Evolutionary conservation across 345 rosid genomes (phyloP), one percentile per base, ranked within the genome.

Genomic region (Citrus unshiu): DNA sequence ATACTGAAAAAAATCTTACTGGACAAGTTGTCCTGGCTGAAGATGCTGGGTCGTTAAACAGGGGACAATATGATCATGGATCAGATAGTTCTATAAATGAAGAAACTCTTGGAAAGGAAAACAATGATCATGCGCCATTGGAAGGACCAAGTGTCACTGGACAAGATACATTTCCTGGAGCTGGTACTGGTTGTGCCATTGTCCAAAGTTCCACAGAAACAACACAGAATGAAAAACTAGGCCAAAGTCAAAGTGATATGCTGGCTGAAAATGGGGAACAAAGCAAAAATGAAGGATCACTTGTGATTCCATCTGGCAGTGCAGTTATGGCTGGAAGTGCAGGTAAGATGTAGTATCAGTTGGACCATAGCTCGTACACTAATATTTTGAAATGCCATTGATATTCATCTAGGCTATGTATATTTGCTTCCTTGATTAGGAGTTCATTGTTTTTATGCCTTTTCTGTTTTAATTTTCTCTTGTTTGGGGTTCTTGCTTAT

Each of bases 11-110:
- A 22, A 65, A 37, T 75, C 54, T 40, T 59, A 74, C 34, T 68
- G 76, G 83, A 72, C 69, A 79, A 74, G 59, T 83, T 83, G 74
- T 54, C 77, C 87, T 34, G 39, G 82, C 67, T 27, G 89, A 81
- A 73, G 81, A 64, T 78, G 3, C 19, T 61, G 80, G 80, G 21
- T 64, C 22, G 65, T 78, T 35, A 68, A 70, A 68, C 40, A 67
- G 81, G 30, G 69, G 57, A 71, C 43, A 51, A 30, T 56, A 40
- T 19, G 85, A 77, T 74, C 81, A 65, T 32, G 81, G 74, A 40
- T 80, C 78, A 54, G 68, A 67, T 75, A 79, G 80, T 81, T 61
- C 70, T 76, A 70, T 66, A 66, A 69, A 65, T 69, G 57, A 74
- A 30, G 79, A 81, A 77, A 67, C 66, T 40, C 51, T 62, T 69